Percentiles rank a stretch among this genome's conserved stretches.
These are phyloP conservation scores for Epichloe amarillans DNA, from an alignment of 2,329 filamentous ascomycete species.

Conservation along the genomic window DNA sequence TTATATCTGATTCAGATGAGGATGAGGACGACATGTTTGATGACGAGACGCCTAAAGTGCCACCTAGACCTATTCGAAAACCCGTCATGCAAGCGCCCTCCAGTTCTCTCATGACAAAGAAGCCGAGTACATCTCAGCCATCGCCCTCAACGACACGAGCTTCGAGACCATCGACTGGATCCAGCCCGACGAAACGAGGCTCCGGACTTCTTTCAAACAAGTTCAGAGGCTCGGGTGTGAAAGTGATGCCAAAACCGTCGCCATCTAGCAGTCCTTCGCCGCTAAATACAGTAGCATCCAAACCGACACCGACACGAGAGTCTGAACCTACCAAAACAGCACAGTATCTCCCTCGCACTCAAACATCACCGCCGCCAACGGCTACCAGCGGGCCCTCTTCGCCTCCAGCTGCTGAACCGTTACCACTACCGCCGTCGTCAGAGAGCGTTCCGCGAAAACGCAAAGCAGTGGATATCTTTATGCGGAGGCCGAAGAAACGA, in stretches of 20 bases:
- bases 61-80: conserved; percentile 3
- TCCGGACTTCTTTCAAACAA: conserved; percentile 7
- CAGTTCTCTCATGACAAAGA: background rate
- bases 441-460: conserved; percentile 22
- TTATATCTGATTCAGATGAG: conserved; percentile 27
- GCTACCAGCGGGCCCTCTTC: background rate
- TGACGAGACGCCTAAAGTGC: background rate
- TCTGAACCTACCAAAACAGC: background rate
- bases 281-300: background rate
- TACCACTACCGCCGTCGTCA: background rate
- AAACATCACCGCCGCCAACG: background rate
- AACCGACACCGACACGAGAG: background rate
- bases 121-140: background rate
- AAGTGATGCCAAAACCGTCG: background rate
- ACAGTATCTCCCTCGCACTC: background rate
- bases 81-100: background rate
- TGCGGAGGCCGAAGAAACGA: conserved; percentile 31
- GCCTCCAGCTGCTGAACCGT: background rate
- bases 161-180: background rate
- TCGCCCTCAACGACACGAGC: background rate
- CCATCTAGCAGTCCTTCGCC: background rate
- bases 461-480: conserved; percentile 36
- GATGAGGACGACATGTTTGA: conserved; percentile 9
- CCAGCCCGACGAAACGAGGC: background rate
- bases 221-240: conserved; percentile 1